Evolutionary conservation across 2,329 filamentous ascomycete species (phyloP), one percentile per base, ranked within the genome.

Genomic region (Aspergillus neoniger): DNA sequence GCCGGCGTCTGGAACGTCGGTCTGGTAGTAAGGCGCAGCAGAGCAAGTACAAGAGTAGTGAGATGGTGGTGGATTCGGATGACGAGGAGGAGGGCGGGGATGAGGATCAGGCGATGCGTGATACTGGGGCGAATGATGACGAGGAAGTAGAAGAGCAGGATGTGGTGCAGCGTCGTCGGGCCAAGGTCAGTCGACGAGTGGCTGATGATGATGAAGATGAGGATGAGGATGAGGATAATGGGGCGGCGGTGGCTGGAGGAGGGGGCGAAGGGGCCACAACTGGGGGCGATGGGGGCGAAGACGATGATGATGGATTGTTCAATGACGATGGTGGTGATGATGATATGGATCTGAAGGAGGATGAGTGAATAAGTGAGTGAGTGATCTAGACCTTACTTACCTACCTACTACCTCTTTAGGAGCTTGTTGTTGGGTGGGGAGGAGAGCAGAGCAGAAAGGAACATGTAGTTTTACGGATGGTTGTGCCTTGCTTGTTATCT

Each of bases 41-140:
- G 65, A 77, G 76, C 74, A 96, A 96, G 77, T 96, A 86, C 82
- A 96, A 96, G 83, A 93, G 90, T 54, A 88, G 85, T 1, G 92
- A 96, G 76, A 86, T 92, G 63, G 87, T 96, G 28, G 89, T 91
- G 48, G 90, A 94, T 64, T 91, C 88, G 62, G 88, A 91, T 49
- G 71, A 72, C 2, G 71, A 73, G 12, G 71, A 71, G 7, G 85
- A 85, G 12, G 82, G 82, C 3, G 80, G 75, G 25, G 51, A 68
- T 48, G 57, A 70, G 7, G 71, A 72, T 43, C 70, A 74, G 36
- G 63, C 73, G 47, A 73, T 72, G 63, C 64, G 62, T 7, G 72
- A 72, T 25, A 32, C 25, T 21, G 53, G 39, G 39, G 53, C 53
- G 41, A 41, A 55, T 66, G 53, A 54, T 5, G 58, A 48, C 6